phyloP scores from a whole-genome alignment of 2,329 filamentous ascomycete genomes.

The Epichloe elymi region DNA sequence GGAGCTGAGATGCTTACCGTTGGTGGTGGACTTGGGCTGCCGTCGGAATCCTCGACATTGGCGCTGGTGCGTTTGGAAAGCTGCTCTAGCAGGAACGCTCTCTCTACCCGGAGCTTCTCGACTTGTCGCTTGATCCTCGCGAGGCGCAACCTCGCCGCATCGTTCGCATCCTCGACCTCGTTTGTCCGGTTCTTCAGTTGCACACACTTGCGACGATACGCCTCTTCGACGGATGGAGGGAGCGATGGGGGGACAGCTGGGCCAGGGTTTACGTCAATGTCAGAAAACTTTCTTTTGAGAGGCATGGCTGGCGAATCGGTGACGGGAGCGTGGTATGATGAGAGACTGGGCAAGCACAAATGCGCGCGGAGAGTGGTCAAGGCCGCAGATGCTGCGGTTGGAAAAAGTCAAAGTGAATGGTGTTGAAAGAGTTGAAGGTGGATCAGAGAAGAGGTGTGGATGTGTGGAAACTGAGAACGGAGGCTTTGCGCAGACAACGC shows the following conservation, averaged over 20 bases:
- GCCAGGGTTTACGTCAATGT: constrained; percentile 21
- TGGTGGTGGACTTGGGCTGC: constrained; percentile 66
- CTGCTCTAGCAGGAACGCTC: constrained; percentile 62
- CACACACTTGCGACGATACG: constrained; percentile 93
- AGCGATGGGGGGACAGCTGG: constrained; percentile 43
- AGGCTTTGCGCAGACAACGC: neutral
- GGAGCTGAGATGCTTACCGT: constrained; percentile 39
- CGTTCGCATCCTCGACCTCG: constrained; percentile 86
- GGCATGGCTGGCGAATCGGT: constrained; percentile 15
- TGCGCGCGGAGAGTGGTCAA: no score
- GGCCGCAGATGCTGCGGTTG: neutral
- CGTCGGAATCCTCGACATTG: constrained; percentile 66
- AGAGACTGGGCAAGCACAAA: neutral
- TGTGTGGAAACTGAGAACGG: constrained; percentile 1
- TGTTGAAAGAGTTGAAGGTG: no score
- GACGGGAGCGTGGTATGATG: neutral
- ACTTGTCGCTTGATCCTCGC: constrained; percentile 70
- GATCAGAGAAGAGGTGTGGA: no score
- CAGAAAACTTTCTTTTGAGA: constrained; percentile 23
- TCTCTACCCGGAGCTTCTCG: constrained; percentile 81
- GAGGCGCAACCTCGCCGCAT: constrained; percentile 67
- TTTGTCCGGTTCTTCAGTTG: constrained; percentile 82
- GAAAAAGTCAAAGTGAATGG: neutral
- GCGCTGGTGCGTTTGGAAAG: constrained; percentile 61
- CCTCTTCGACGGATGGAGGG: constrained; percentile 86